Evolutionary conservation across 2,329 filamentous ascomycete species (phyloP).

Genomic region (Xylariaceae sp.): DNA sequence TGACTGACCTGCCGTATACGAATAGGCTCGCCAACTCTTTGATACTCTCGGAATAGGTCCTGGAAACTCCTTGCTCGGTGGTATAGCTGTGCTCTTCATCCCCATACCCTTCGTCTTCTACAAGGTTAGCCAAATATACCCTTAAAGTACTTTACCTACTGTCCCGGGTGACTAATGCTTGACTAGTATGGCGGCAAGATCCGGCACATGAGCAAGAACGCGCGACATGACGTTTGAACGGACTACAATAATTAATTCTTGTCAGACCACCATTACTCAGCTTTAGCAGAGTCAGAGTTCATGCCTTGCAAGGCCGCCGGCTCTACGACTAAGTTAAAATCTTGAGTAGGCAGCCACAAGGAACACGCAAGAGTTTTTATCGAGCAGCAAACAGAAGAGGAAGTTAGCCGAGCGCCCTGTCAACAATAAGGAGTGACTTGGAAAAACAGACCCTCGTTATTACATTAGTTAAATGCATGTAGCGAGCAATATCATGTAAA

Average conservation of each 20-base stretch:
- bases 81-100: slow-evolving; percentile 20
- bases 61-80: slow-evolving; percentile 42
- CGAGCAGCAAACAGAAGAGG: too few species aligned
- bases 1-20: slow-evolving; percentile 38
- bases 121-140: not conserved
- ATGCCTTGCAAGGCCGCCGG: not conserved
- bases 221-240: not conserved
- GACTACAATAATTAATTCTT: not conserved
- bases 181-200: slow-evolving; percentile 14
- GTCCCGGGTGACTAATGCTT: slow-evolving; percentile 5
- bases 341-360: too few species aligned
- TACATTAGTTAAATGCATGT: too few species aligned
- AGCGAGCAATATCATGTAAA: too few species aligned
- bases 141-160: not conserved
- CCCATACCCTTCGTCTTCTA: slow-evolving; percentile 10
- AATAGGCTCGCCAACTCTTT: slow-evolving; percentile 40
- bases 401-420: too few species aligned
- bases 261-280: not conserved
- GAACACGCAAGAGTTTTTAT: too few species aligned
- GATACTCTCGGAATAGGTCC: slow-evolving; percentile 29
- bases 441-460: too few species aligned
- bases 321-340: too few species aligned
- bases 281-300: not conserved
- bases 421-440: too few species aligned
- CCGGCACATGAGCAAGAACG: slow-evolving; percentile 12